Percentiles rank a stretch among this genome's conserved stretches.
These are phyloP conservation scores for Xylaria digitata DNA, from an alignment of 2,329 filamentous ascomycete species.

Conservation along the genomic window DNA sequence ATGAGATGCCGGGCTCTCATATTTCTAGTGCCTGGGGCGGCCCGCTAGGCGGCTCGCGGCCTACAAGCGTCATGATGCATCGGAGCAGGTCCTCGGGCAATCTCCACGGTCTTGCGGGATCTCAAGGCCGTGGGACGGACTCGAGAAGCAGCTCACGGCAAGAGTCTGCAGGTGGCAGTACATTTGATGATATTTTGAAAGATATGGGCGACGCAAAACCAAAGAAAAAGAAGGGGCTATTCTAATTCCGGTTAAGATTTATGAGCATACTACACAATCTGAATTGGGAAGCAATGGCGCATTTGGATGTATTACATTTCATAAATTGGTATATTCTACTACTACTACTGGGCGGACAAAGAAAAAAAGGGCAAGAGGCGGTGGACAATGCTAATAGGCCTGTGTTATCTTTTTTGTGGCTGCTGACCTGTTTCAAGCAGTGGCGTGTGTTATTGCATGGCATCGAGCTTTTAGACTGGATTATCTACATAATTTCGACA, in stretches of 20 bases:
- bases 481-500: background rate
- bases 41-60: conserved; percentile 42
- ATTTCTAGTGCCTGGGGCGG: conserved; percentile 46
- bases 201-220: conserved; percentile 47
- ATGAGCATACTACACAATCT: conserved; percentile 1
- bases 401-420: conserved; percentile 5
- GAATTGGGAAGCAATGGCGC: conserved; percentile 28
- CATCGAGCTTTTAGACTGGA: background rate
- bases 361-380: conserved; percentile 5
- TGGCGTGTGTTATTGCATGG: background rate
- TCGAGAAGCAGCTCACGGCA: conserved; percentile 47
- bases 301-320: conserved; percentile 23
- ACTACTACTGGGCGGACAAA: conserved; percentile 4
- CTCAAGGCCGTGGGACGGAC: conserved; percentile 37
- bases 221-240: conserved; percentile 52
- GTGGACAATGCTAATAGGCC: conserved; percentile 5
- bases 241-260: conserved; percentile 46
- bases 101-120: conserved; percentile 41
- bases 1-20: conserved; percentile 42
- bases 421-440: conserved; percentile 1
- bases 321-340: conserved; percentile 25
- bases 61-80: conserved; percentile 44
- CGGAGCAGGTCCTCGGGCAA: conserved; percentile 51
- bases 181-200: conserved; percentile 52
- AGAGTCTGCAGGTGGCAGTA: conserved; percentile 47